Evolutionary conservation across 352 stramenopile species (phyloP).

Genomic region (Phytophthora foliorum): DNA sequence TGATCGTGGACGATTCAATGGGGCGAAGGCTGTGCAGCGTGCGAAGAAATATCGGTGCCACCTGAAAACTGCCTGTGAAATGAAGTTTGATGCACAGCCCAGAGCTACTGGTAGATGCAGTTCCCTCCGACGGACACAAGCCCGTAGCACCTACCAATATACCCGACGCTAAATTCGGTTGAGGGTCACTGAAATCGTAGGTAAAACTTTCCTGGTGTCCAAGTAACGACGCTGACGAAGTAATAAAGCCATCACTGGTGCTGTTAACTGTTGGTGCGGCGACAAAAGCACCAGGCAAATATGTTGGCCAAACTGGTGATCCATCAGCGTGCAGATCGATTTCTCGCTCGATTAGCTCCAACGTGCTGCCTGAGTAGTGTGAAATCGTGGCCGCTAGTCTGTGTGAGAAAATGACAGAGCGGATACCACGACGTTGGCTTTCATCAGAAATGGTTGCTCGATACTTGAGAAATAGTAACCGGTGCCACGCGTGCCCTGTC

Average conservation of each 20-base stretch:
- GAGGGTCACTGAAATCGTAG: constrained; percentile 21
- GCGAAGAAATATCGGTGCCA: constrained; percentile 24
- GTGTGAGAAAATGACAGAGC: constrained; percentile 27
- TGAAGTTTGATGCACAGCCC: constrained; percentile 17
- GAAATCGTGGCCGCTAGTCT: constrained; percentile 23
- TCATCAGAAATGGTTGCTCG: constrained; percentile 26
- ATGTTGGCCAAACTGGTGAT: constrained; percentile 22
- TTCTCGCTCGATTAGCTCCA: constrained; percentile 26
- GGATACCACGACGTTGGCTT: constrained; percentile 31
- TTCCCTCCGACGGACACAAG: not conserved
- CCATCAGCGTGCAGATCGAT: constrained; percentile 26
- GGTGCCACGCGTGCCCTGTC: not conserved
- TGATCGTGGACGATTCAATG: constrained; percentile 8
- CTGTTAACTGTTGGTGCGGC: not conserved
- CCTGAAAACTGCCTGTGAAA: constrained; percentile 7
- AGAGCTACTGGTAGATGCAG: not conserved
- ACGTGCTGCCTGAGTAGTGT: constrained; percentile 12
- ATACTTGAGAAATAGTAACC: constrained; percentile 19
- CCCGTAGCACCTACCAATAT: not conserved
- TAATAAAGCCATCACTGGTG: constrained; percentile 16
- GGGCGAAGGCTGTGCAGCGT: constrained; percentile 14
- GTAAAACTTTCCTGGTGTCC: not conserved
- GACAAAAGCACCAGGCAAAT: constrained; percentile 16
- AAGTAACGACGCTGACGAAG: not conserved
- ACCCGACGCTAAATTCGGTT: constrained; percentile 3